These are phyloP conservation scores for Lachnellula arida DNA, from an alignment of 2,329 filamentous ascomycete genomes.

Conservation along the genomic window DNA sequence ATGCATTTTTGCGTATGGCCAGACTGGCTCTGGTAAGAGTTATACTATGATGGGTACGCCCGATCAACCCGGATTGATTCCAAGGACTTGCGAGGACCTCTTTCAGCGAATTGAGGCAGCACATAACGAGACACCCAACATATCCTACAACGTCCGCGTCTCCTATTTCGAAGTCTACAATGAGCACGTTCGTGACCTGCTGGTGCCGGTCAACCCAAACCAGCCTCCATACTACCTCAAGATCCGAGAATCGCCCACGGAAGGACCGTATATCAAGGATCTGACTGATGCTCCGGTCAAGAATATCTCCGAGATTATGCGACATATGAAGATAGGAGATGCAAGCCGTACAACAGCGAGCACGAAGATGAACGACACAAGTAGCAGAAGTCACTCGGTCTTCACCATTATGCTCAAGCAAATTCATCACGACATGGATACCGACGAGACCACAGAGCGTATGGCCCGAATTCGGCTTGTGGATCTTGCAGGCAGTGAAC, in stretches of 20 bases:
- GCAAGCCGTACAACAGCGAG: constrained; percentile 81
- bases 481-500: constrained; percentile 89
- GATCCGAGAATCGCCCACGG: constrained; percentile 90
- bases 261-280: constrained; percentile 96
- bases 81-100: constrained; percentile 89
- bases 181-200: constrained; percentile 91
- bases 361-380: constrained; percentile 99
- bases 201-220: constrained; percentile 66
- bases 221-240: constrained; percentile 89
- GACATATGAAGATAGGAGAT: constrained; percentile 88
- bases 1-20: constrained; percentile 97
- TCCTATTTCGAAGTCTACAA: constrained; percentile 99
- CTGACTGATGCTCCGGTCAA: constrained; percentile 89
- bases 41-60: constrained; percentile 96
- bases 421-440: constrained; percentile 94
- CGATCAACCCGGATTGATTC: constrained; percentile 86
- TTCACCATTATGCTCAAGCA: constrained; percentile 98
- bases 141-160: constrained; percentile 94
- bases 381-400: constrained; percentile 90
- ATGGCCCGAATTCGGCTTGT: constrained; percentile 91
- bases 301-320: constrained; percentile 80
- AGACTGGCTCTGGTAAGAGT: constrained; percentile 95
- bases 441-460: constrained; percentile 96
- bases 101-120: constrained; percentile 85
- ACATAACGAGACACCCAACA: constrained; percentile 73